Conservation (phyloP, 441 rosid species). For the Raphanus hybrid region DNA sequence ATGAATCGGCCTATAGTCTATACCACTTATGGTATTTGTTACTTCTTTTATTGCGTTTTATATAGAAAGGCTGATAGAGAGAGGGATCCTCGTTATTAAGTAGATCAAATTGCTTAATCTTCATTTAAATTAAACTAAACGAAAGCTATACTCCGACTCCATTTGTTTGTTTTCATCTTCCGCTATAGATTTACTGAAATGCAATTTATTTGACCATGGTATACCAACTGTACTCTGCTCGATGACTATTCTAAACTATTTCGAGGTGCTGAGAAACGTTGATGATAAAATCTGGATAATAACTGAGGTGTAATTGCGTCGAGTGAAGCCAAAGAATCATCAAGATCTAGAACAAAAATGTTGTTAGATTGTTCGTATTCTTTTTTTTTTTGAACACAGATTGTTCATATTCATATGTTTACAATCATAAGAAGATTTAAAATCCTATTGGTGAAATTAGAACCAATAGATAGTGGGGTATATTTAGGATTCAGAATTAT, state of each 20-base stretch:
- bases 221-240: conserved; percentile 1
- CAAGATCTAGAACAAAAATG: background rate
- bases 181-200: background rate
- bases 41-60: conserved; percentile 34
- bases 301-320: background rate
- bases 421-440: background rate
- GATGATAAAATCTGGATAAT: background rate
- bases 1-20: conserved; percentile 45
- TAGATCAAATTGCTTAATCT: conserved; percentile 34
- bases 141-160: background rate
- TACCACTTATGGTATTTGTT: conserved; percentile 52
- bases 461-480: background rate
- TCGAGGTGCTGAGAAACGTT: background rate
- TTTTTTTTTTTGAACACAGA: no score
- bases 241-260: background rate
- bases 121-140: conserved; percentile 7
- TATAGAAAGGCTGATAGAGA: conserved; percentile 43
- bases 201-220: conserved; percentile 17
- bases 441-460: background rate
- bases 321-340: background rate
- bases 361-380: background rate
- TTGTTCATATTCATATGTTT: conserved; percentile 4
- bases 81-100: conserved; percentile 44
- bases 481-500: background rate
- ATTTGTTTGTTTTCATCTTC: background rate